A percentile compares a stretch with the other conserved stretches of the same genome.
phyloP scores from a whole-genome alignment of 345 rosid species.

The Dovyalis caffra region DNA sequence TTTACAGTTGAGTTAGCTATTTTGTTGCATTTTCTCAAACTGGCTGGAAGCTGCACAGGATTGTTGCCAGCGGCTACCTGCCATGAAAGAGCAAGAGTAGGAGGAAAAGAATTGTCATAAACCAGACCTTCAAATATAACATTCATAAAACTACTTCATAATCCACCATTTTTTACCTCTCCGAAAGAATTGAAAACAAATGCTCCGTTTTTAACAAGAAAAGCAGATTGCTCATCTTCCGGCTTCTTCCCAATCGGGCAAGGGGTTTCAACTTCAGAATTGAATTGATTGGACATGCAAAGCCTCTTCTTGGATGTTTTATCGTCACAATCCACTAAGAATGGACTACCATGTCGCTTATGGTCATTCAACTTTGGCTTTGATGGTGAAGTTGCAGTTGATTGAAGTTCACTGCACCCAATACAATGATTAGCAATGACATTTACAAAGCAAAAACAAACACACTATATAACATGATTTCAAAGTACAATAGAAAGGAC shows the following conservation, averaged over 20 bases:
- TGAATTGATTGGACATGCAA: conserved; percentile 28
- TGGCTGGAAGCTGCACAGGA: conserved; percentile 37
- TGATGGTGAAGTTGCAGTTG: conserved; percentile 46
- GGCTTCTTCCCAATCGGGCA: conserved; percentile 36
- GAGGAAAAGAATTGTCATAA: conserved; percentile 11
- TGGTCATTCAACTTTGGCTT: conserved; percentile 39
- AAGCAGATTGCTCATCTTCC: conserved; percentile 36
- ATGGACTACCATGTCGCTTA: conserved; percentile 57
- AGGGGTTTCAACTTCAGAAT: conserved; percentile 26
- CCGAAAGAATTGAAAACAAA: conserved; percentile 23
- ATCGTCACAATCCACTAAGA: conserved; percentile 36
- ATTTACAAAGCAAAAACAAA: conserved; percentile 6
- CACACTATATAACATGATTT: conserved; percentile 4
- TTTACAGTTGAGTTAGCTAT: conserved; percentile 36
- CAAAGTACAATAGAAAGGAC: no score
- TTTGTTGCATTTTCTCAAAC: conserved; percentile 62
- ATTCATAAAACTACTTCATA: conserved; percentile 10
- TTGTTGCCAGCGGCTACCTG: conserved; percentile 35
- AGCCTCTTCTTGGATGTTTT: conserved; percentile 51
- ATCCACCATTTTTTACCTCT: conserved; percentile 42
- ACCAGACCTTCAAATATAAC: conserved; percentile 14
- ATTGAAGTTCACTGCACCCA: conserved; percentile 57
- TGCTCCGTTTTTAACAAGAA: conserved; percentile 32
- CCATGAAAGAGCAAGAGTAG: background rate
- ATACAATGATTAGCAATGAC: background rate